phyloP scores from a whole-genome alignment of 768 basidiomycete species.

The Lactarius hengduanensis region DNA sequence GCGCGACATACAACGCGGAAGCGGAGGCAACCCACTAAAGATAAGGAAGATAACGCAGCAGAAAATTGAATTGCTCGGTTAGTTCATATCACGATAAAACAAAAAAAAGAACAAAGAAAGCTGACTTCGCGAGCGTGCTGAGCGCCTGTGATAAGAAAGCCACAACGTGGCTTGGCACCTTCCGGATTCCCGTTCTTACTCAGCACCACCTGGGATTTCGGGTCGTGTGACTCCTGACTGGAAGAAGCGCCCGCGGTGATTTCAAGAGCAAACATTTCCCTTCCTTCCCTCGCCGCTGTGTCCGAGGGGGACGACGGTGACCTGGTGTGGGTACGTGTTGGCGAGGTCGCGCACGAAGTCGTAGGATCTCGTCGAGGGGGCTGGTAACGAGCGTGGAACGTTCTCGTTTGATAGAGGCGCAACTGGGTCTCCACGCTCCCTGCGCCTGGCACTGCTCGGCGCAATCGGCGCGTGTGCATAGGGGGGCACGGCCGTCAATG shows the following conservation, averaged over 20 bases:
- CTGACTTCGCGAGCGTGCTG: slow-evolving; percentile 76
- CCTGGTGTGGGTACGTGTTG: slow-evolving; percentile 45
- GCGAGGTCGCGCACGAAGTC: slow-evolving; percentile 51
- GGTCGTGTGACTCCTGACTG: slow-evolving; percentile 20
- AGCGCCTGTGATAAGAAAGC: slow-evolving; percentile 67
- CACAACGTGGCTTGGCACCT: slow-evolving; percentile 40
- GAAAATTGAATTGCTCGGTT: not conserved
- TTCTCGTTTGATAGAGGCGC: slow-evolving; percentile 34
- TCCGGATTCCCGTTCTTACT: slow-evolving; percentile 21
- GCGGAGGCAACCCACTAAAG: slow-evolving; percentile 78
- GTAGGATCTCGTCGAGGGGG: slow-evolving; percentile 51
- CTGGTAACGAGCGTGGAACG: slow-evolving; percentile 53
- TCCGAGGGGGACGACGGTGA: slow-evolving; percentile 50
- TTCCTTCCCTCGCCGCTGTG: slow-evolving; percentile 53
- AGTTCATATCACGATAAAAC: not conserved
- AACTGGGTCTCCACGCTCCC: slow-evolving; percentile 28
- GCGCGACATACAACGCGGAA: slow-evolving; percentile 68
- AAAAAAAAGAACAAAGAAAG: slow-evolving; percentile 19
- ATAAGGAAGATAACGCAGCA: not conserved
- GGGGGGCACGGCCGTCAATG: slow-evolving; percentile 35
- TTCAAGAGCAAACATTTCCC: slow-evolving; percentile 55
- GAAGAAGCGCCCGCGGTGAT: slow-evolving; percentile 39
- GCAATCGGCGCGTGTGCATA: slow-evolving; percentile 39
- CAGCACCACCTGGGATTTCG: slow-evolving; percentile 17
- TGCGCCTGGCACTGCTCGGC: slow-evolving; percentile 24